Base-by-base conservation (phyloP, 179 eudicot species). In the Spergularia azorica region DNA sequence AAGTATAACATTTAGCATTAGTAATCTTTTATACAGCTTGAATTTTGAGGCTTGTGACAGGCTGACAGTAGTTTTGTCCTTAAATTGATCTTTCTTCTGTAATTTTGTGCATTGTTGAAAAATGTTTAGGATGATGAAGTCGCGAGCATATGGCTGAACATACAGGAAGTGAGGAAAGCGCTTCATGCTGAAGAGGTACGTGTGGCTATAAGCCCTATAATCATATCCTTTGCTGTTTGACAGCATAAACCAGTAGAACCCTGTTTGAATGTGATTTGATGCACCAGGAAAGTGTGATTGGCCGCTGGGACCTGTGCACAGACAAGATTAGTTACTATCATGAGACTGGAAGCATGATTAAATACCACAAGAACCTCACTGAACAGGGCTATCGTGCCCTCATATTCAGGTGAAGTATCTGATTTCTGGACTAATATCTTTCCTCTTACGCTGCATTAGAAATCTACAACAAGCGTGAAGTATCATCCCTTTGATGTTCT, bases 291-390 rank as follows among this genome's bases (percentile, higher is more conserved):
- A 89, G 77, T 70, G 88, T 83, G 17, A 65, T 86, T 4, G 98
- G 94, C 64, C 16, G 18, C 2, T 96, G 97, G 98, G 89, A 86
- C 5, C 75, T 94, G 17, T 96, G 98, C 75, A 89, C 98, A 4
- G 80, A 65, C 83, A 81, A 90, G 79, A 87, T 93, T 61, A 7
- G 8, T 11, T 93, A 79, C 82, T 14, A 20, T 57, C 96, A 89
- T 85, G 98, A 92, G 79, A 84, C 98, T 70, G 98, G 98, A 71
- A 96, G 98, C 89, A 93, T 96, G 99, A 90, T 96, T 78, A 80
- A 78, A 18, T 96, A 91, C 86, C 99, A 96, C 85, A 93, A 76
- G 86, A 88, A 89, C 78, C 96, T 96, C 80, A 96, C 97, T 52
- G 77, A 89, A 51, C 83, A 81, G 36, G 98, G 99, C 51, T 90